Base-by-base conservation (phyloP, 192 early-diverging fungal genomes). In the Backusella mclennaniae region DNA sequence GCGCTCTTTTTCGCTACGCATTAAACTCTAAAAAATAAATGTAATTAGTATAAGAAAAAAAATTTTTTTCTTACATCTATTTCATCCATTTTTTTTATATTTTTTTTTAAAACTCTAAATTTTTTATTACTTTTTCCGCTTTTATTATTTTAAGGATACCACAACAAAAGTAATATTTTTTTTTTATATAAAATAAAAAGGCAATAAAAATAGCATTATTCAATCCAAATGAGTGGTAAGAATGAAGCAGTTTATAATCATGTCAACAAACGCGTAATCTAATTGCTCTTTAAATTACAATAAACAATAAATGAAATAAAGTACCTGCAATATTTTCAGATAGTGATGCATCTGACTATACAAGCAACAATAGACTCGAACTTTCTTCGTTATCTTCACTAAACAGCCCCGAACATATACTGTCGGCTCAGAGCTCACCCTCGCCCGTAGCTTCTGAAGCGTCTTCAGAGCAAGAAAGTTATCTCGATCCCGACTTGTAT, bases 401-500 rank as follows among this genome's bases (percentile, higher is more conserved):
- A 63, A 63, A 63, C 9, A 63, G 56, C 26, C 56, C 56, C 26
- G 56, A 63, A 29, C 56, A 63, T 6, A 36, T 70, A 14, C 19
- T 71, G 17, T 71, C 70, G 19, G 23, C 26, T 4, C 70, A 71
- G 19, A 71, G 70, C 29, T 71, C 70, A 26, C 70, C 70, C 19
- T 71, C 70, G 2, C 70, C 70, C n/a, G 29, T 71, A 7, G 70
- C 23, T 5, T 71, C 70, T 49, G 70, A 23, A 31, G 70, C 8
- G 4, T 71, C 33, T 63, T 63, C 56, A 21, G 33, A 71, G 33
- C 19, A 70, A 38, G 68, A 26, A 26, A 69, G 59, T 8, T 76
- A 76, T 33, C 42, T 82, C 0, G 90, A 93, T 80, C 89, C 92
- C 17, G 90, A 91, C 31, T 76, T 93, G 38, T 92, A 89, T 73